Percentiles rank a stretch among this genome's conserved stretches.
These are phyloP conservation scores for Penicillium psychrosexuale DNA, from an alignment of 2,329 filamentous ascomycete species.

Conservation along the genomic window DNA sequence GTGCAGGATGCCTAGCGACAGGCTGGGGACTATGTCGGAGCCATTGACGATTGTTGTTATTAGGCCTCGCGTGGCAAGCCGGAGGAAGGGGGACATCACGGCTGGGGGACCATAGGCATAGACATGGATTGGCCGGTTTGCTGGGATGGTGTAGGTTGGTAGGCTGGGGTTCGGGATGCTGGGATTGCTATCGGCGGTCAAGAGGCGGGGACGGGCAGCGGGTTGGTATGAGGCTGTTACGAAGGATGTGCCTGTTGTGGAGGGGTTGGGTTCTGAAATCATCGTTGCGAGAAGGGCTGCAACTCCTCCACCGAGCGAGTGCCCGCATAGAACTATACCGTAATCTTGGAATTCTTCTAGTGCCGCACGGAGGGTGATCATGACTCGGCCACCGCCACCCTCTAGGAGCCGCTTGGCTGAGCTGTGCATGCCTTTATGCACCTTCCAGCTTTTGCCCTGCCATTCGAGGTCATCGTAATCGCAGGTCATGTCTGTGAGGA, in stretches of 20 bases:
- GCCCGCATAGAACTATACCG: conserved; percentile 66
- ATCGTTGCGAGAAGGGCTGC: conserved; percentile 68
- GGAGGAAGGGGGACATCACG: conserved; percentile 67
- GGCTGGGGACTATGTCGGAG: conserved; percentile 68
- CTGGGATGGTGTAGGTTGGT: conserved; percentile 54
- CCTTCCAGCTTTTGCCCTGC: conserved; percentile 63
- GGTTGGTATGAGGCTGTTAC: conserved; percentile 53
- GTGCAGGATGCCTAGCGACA: conserved; percentile 70
- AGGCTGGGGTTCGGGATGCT: conserved; percentile 10
- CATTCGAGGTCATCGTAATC: conserved; percentile 62
- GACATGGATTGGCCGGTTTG: conserved; percentile 70
- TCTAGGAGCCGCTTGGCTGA: conserved; percentile 66
- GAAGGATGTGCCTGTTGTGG: conserved; percentile 56
- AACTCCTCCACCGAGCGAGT: conserved; percentile 67
- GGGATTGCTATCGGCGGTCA: conserved; percentile 26
- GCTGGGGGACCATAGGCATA: conserved; percentile 75
- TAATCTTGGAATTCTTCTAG: conserved; percentile 67
- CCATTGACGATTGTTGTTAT: conserved; percentile 73
- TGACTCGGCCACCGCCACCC: conserved; percentile 63
- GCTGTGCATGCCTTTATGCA: conserved; percentile 72
- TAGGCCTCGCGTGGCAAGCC: conserved; percentile 67
- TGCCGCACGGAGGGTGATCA: conserved; percentile 63
- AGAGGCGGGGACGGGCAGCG: conserved; percentile 39
- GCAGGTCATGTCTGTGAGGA: conserved; percentile 70
- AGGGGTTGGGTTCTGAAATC: conserved; percentile 59